Evolutionary conservation across 1,139 yeast species (phyloP).

Genomic region (Diutina pseudorugosa): DNA sequence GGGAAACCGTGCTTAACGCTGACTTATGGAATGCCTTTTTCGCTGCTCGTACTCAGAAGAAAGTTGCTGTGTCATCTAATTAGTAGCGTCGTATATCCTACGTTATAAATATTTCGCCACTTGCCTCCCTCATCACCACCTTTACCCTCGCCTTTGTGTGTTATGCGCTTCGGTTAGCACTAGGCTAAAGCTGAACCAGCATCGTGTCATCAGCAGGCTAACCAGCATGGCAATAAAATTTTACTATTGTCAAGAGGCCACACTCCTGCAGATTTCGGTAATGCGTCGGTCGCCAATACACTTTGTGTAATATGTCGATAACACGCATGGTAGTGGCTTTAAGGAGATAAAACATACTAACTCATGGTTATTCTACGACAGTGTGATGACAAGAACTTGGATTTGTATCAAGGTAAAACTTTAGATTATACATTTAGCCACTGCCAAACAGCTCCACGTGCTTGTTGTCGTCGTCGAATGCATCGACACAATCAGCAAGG

Average conservation of each 20-base stretch:
- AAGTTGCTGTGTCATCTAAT: not conserved
- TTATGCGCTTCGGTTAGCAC: not conserved
- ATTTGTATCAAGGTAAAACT: too few relatives aligned
- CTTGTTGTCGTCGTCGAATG: too few relatives aligned
- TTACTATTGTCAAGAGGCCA: not conserved
- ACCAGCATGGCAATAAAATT: not conserved
- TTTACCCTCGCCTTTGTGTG: not conserved
- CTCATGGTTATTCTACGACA: too few relatives aligned
- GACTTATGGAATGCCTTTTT: constrained; percentile 56
- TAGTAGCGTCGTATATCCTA: not conserved
- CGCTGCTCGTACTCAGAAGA: constrained; percentile 12
- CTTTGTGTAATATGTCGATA: not conserved
- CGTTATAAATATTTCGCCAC: not conserved
- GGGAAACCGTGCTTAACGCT: constrained; percentile 41
- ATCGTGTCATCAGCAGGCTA: not conserved
- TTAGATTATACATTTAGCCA: too few relatives aligned
- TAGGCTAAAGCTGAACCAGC: not conserved
- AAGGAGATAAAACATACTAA: too few relatives aligned
- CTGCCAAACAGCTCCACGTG: too few relatives aligned
- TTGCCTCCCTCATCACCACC: too few relatives aligned
- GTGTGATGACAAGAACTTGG: too few relatives aligned
- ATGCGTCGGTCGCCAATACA: not conserved
- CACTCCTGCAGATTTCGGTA: not conserved
- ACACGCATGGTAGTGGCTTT: not conserved
- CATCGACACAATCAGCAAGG: too few relatives aligned